Percentiles rank a stretch among this genome's conserved stretches.
Evolutionary conservation across 306 rosid genomes (phyloP).

Genomic region (Vigna angularis): DNA sequence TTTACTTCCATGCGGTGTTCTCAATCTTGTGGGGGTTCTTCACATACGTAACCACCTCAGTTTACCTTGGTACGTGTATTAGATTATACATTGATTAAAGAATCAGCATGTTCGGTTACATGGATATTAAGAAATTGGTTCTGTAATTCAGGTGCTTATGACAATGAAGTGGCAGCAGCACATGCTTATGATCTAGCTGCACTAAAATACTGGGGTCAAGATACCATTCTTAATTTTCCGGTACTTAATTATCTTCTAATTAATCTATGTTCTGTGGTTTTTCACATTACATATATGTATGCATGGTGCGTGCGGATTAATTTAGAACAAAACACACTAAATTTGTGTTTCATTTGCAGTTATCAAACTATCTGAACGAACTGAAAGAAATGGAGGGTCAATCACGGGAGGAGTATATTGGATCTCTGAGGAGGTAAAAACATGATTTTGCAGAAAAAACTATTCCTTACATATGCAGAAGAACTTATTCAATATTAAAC

Average conservation of each 20-base stretch:
- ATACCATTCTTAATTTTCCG: constrained; percentile 28
- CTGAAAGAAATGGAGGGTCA: constrained; percentile 19
- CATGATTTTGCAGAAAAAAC: background rate
- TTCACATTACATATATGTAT: background rate
- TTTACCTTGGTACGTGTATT: constrained; percentile 71
- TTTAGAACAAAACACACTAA: background rate
- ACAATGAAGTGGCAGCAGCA: constrained; percentile 16
- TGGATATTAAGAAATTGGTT: background rate
- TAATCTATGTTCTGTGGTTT: background rate
- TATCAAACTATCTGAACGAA: constrained; percentile 17
- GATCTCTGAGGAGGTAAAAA: constrained; percentile 24
- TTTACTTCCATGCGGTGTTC: constrained; percentile 7
- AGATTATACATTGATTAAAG: background rate
- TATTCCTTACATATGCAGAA: background rate
- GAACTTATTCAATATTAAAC: background rate
- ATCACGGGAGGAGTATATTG: constrained; percentile 14
- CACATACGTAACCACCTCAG: constrained; percentile 50
- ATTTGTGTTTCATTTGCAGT: background rate
- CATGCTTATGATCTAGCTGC: constrained; percentile 30
- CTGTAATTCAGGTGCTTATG: background rate
- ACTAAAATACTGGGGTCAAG: constrained; percentile 12
- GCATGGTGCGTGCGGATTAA: background rate
- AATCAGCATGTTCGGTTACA: background rate
- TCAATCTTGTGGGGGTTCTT: constrained; percentile 37
- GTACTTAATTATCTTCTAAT: background rate